A percentile compares a stretch with the other conserved stretches of the same genome.
Conservation (phyloP, 2,329 filamentous ascomycete genomes). For the Plenodomus lindquistii region DNA sequence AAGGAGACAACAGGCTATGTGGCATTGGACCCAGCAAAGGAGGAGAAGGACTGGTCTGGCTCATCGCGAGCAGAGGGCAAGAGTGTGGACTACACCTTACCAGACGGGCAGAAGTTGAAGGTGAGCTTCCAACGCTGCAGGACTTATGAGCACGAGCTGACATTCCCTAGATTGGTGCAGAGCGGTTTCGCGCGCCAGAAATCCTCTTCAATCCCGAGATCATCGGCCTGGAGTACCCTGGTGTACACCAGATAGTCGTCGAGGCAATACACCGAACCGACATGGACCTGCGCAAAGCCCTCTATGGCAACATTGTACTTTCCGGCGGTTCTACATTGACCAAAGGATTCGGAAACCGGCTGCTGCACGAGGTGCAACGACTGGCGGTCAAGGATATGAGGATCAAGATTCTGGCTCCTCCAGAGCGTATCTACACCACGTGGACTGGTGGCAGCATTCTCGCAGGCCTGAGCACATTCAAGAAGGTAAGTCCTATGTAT, state of each 20-base stretch:
- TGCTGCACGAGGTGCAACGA: slow-evolving; percentile 89
- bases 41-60: slow-evolving; percentile 92
- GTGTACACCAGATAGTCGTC: slow-evolving; percentile 96
- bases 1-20: slow-evolving; percentile 96
- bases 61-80: slow-evolving; percentile 78
- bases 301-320: slow-evolving; percentile 96
- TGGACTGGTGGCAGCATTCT: slow-evolving; percentile 99
- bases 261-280: slow-evolving; percentile 95
- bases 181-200: slow-evolving; percentile 93
- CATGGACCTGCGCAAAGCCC: slow-evolving; percentile 88
- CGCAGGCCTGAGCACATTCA: slow-evolving; percentile 94
- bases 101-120: slow-evolving; percentile 93
- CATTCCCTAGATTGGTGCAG: slow-evolving; percentile 73
- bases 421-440: slow-evolving; percentile 96
- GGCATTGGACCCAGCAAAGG: slow-evolving; percentile 83
- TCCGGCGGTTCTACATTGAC: slow-evolving; percentile 95
- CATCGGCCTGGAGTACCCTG: slow-evolving; percentile 94
- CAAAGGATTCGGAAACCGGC: slow-evolving; percentile 91
- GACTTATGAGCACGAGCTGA: slow-evolving; percentile 21
- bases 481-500: slow-evolving; percentile 71
- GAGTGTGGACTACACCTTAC: slow-evolving; percentile 82
- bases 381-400: slow-evolving; percentile 98
- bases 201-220: slow-evolving; percentile 98
- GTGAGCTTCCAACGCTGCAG: slow-evolving; percentile 49
- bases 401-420: slow-evolving; percentile 98